Evolutionary conservation across 2,329 filamentous ascomycete species (phyloP).

Genomic region (Magnaporthiopsis rhizophila): DNA sequence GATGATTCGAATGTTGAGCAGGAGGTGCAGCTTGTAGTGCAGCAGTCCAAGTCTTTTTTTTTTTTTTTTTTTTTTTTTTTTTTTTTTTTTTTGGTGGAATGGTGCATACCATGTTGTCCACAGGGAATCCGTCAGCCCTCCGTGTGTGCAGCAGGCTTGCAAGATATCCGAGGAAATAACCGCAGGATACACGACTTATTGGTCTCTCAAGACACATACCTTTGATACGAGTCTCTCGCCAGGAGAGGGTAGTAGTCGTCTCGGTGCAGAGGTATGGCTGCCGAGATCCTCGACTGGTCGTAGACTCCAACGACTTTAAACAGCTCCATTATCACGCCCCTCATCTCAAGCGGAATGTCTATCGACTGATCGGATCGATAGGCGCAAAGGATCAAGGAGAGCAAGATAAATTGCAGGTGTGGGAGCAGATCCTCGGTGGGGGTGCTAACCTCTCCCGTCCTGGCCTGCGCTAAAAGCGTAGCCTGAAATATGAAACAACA

Average conservation of each 20-base stretch:
- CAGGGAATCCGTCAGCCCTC: no score
- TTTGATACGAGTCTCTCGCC: conserved; percentile 1
- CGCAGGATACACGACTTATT: background rate
- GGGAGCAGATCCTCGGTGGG: background rate
- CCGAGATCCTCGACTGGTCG: conserved; percentile 5
- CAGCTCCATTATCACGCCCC: background rate
- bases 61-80: background rate
- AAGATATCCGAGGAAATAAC: background rate
- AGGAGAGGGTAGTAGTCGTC: background rate
- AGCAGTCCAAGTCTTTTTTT: conserved; percentile 1
- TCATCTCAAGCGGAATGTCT: conserved; percentile 1
- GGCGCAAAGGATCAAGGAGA: background rate
- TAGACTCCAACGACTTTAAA: background rate
- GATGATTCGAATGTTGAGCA: background rate
- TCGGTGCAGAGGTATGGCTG: background rate
- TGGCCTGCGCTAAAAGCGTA: background rate
- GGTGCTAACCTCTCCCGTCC: background rate
- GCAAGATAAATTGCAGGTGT: conserved; percentile 2
- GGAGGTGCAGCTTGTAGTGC: conserved; percentile 6
- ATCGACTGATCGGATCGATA: background rate
- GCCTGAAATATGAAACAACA: background rate
- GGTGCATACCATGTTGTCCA: no score
- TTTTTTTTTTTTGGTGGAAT: no score
- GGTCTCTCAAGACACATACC: background rate
- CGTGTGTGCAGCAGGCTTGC: no score